Conservation (phyloP, 352 stramenopile genomes). For the Globisporangium acanthophoron region DNA sequence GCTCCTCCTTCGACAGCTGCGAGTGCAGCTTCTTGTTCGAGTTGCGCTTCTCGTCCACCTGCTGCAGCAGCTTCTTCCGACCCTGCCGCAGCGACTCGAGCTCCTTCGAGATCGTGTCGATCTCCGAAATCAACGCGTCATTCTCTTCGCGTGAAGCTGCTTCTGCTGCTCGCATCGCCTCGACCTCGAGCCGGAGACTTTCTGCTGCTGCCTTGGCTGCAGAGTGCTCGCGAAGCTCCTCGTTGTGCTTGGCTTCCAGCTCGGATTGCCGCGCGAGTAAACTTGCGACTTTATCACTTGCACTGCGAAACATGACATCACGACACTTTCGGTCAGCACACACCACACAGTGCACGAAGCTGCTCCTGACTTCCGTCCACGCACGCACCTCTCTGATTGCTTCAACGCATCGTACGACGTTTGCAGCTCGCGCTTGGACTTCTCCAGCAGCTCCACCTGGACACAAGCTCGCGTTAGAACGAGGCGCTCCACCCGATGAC, state of each 20-base stretch:
- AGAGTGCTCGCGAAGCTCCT: constrained; percentile 25
- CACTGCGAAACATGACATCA: constrained; percentile 12
- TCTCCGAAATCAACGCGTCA: constrained; percentile 64
- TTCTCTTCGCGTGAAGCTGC: constrained; percentile 67
- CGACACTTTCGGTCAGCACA: neutral
- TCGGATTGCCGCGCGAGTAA: constrained; percentile 27
- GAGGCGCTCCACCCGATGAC: neutral
- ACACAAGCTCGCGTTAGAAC: neutral
- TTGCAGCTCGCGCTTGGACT: constrained; percentile 31
- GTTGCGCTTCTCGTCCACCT: constrained; percentile 78
- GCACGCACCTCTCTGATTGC: constrained; percentile 24
- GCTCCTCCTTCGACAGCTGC: constrained; percentile 56
- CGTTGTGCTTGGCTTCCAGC: constrained; percentile 24
- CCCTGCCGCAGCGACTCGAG: constrained; percentile 51
- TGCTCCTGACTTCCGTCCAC: neutral
- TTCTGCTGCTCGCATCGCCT: constrained; percentile 43
- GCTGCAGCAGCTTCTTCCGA: constrained; percentile 71
- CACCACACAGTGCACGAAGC: neutral
- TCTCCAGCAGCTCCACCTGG: constrained; percentile 30
- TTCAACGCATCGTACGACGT: constrained; percentile 30
- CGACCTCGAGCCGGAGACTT: constrained; percentile 29
- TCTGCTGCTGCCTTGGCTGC: constrained; percentile 26
- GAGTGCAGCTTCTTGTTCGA: constrained; percentile 68
- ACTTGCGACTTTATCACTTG: constrained; percentile 29
- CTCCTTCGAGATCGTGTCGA: constrained; percentile 59